Evolutionary conservation across 495 filamentous ascomycete genomes (phyloP).

Genomic region (Xylaria acuta): DNA sequence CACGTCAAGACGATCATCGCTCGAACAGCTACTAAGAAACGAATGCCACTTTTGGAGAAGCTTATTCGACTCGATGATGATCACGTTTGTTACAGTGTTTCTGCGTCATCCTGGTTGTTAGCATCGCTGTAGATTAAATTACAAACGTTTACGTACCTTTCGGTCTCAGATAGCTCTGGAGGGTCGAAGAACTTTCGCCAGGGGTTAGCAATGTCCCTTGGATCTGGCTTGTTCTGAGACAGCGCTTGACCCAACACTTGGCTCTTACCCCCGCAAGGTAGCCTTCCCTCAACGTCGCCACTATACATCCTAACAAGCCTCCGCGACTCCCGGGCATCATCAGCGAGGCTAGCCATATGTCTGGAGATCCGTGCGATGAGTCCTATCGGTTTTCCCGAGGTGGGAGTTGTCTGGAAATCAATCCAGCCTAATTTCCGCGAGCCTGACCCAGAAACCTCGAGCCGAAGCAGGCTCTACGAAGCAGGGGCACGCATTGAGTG

Average conservation of each 20-base stretch:
- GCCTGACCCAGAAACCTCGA: background rate
- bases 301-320: conserved; percentile 15
- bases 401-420: background rate
- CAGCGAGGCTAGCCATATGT: background rate
- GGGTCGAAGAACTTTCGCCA: conserved; percentile 17
- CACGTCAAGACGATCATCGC: conserved; percentile 4
- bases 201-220: background rate
- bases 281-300: background rate
- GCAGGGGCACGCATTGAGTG: background rate
- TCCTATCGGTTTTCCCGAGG: background rate
- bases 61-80: background rate
- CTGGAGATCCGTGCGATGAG: background rate
- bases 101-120: background rate
- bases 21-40: conserved; percentile 2
- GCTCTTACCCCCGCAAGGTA: background rate
- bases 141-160: conserved; percentile 1
- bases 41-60: background rate
- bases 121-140: background rate
- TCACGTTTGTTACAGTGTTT: background rate
- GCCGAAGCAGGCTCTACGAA: background rate
- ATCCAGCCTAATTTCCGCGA: background rate
- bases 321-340: conserved; percentile 4
- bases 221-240: background rate
- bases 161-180: background rate
- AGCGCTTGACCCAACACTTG: background rate